phyloP scores from a whole-genome alignment of 2,329 filamentous ascomycete genomes.

The Seiridium unicorne region DNA sequence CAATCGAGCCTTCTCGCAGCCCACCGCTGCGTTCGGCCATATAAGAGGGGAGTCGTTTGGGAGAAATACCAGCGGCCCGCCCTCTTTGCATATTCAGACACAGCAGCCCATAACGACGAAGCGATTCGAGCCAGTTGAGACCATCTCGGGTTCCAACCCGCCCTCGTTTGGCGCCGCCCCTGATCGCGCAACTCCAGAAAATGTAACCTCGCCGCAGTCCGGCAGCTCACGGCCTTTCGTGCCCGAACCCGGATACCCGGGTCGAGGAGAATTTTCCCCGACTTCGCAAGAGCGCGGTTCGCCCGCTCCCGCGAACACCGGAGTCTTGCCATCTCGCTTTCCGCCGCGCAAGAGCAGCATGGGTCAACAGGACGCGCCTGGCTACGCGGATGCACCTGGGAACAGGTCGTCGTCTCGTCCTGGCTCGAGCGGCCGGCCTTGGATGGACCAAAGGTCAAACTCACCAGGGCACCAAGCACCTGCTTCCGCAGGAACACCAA shows the following conservation, averaged over 20 bases:
- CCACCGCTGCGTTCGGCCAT: constrained; percentile 14
- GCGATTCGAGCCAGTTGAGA: constrained; percentile 10
- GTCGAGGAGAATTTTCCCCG: constrained; percentile 11
- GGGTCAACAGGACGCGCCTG: constrained; percentile 40
- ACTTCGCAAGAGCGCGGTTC: constrained; percentile 18
- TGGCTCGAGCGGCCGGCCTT: constrained; percentile 24
- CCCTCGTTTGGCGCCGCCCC: constrained; percentile 10
- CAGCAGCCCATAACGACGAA: constrained; percentile 8
- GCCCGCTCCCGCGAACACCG: constrained; percentile 22
- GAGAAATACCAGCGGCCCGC: constrained; percentile 25
- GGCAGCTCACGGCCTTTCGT: neutral
- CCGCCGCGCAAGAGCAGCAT: constrained; percentile 64
- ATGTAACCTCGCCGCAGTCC: constrained; percentile 16
- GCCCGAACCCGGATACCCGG: neutral
- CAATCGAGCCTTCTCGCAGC: constrained; percentile 23
- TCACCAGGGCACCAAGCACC: constrained; percentile 35
- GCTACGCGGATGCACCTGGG: constrained; percentile 14
- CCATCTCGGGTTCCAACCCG: constrained; percentile 1
- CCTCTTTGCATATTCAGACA: constrained; percentile 29
- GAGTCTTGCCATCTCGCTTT: constrained; percentile 40
- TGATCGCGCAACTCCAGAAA: constrained; percentile 16
- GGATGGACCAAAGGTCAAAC: constrained; percentile 33
- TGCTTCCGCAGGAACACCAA: constrained; percentile 32
- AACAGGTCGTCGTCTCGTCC: constrained; percentile 25
- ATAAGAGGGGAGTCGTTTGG: constrained; percentile 16